Percentiles rank a stretch among this genome's conserved stretches.
Conservation (phyloP, 2,329 filamentous ascomycete genomes). For the Capronia americana region DNA sequence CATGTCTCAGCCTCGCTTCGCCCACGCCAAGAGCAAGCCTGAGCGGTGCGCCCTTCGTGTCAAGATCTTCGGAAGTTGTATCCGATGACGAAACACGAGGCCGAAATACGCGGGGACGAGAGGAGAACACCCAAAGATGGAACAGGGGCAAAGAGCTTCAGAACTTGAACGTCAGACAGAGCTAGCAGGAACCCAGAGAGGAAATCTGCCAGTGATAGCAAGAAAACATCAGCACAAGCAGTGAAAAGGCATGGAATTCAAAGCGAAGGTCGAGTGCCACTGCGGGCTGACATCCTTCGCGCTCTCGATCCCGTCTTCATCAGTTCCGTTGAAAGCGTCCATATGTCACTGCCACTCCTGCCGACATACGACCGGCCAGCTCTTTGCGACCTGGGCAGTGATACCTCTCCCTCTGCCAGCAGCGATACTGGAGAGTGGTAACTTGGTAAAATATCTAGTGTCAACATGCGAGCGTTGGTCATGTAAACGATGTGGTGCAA, state of each 20-base stretch:
- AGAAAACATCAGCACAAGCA: not conserved
- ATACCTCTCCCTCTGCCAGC: slow-evolving; percentile 27
- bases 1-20: not conserved
- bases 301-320: slow-evolving; percentile 22
- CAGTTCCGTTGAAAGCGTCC: slow-evolving; percentile 44
- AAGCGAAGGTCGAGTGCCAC: slow-evolving; percentile 27
- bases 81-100: not conserved
- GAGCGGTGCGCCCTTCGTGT: not conserved
- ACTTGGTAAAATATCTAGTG: slow-evolving; percentile 24
- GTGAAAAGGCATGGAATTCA: not conserved
- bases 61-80: not conserved
- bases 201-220: not conserved
- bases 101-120: not conserved
- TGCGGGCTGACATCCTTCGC: slow-evolving; percentile 29
- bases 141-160: not conserved
- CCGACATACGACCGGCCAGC: slow-evolving; percentile 53
- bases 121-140: not conserved
- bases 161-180: not conserved
- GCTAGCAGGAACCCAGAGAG: not conserved
- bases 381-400: slow-evolving; percentile 46
- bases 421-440: slow-evolving; percentile 3
- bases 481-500: slow-evolving; percentile 31
- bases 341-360: slow-evolving; percentile 61
- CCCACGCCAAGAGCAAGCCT: not conserved
- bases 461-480: slow-evolving; percentile 30